These are phyloP conservation scores for Cladosporium velox DNA, from an alignment of 2,329 filamentous ascomycete species.

Conservation along the genomic window DNA sequence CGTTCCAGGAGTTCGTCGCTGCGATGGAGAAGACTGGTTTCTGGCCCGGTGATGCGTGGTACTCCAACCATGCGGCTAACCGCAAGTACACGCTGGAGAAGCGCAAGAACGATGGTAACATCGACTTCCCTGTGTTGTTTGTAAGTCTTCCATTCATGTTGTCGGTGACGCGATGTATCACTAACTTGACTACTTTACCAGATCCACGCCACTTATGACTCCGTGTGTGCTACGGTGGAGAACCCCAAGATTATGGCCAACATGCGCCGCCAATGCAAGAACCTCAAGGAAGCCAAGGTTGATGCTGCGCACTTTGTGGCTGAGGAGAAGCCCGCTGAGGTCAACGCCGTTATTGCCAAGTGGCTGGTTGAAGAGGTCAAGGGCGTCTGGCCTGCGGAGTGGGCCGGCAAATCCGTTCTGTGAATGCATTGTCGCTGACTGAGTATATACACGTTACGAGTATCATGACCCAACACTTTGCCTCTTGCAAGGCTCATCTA, in stretches of 20 bases:
- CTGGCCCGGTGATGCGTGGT: constrained; percentile 44
- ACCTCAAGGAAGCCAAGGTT: constrained; percentile 21
- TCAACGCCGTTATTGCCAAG: constrained; percentile 29
- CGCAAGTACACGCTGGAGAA: constrained; percentile 43
- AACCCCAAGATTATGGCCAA: constrained; percentile 31
- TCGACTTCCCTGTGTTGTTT: constrained; percentile 42
- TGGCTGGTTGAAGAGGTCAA: constrained; percentile 31
- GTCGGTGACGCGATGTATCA: background rate
- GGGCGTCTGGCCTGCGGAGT: constrained; percentile 28
- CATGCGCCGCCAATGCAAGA: constrained; percentile 16
- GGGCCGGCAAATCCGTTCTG: constrained; percentile 14
- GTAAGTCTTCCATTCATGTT: background rate
- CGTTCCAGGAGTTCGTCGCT: constrained; percentile 34
- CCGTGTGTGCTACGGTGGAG: constrained; percentile 39
- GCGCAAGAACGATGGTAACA: constrained; percentile 36
- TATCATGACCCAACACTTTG: background rate
- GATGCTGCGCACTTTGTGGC: constrained; percentile 33
- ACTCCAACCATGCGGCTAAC: constrained; percentile 49
- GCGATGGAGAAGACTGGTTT: constrained; percentile 46
- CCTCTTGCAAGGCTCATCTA: too few species aligned
- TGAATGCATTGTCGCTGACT: background rate
- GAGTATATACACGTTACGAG: background rate
- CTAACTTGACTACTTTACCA: background rate
- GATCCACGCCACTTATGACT: constrained; percentile 44
- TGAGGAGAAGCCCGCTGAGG: constrained; percentile 32